Base-by-base conservation (phyloP, 108 stramenopile genomes). In the Pseudonitzschia pungens region DNA sequence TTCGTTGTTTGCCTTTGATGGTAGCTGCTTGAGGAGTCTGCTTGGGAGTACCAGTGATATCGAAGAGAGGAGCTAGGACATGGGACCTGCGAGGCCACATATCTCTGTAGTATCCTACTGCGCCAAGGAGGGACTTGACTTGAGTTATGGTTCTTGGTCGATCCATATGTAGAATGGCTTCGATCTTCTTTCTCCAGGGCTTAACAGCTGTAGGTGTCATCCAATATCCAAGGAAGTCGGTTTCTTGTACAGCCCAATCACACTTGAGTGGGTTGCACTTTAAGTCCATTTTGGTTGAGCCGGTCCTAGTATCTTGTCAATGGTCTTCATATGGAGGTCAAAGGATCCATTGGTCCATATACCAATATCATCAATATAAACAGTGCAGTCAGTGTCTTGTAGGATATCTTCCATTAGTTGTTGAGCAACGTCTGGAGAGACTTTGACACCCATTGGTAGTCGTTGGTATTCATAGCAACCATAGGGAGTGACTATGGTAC, bases 381-480 rank as follows among this genome's bases (percentile, higher is more conserved):
- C 57, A 3, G 15, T n/a, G 14, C 63, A 68, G 27, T 58, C 57
- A 31, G n/a, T 15, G 29, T n/a, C 57, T 10, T 27, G 26, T 26
- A 83, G 31, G 12, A 83, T 45, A 53, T 72, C 44, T 43, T 78
- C 70, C 74, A 86, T 83, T 16, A 68, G 59, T 44, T 68, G 60
- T 53, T 86, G 85, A 26, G 70, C 71, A 54, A 81, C 63, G 60
- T 83, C 80, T n/a, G 85, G 82, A 22, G 73, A 26, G 28, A 62
- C 27, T 65, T 56, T 65, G 20, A 79, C n/a, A 2, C 84, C 84
- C 84, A 85, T 85, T 21, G 81, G 84, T 15, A 86, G 42, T 24
- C 81, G 31, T 3, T 43, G 21, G 52, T 84, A 86, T 28, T 65
- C 21, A 57, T 71, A 84, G 32, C 66, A 79, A n/a, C 81, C 83